Base-by-base conservation (phyloP, 202 grass and related monocot genomes). In the Digitaria exilis region DNA sequence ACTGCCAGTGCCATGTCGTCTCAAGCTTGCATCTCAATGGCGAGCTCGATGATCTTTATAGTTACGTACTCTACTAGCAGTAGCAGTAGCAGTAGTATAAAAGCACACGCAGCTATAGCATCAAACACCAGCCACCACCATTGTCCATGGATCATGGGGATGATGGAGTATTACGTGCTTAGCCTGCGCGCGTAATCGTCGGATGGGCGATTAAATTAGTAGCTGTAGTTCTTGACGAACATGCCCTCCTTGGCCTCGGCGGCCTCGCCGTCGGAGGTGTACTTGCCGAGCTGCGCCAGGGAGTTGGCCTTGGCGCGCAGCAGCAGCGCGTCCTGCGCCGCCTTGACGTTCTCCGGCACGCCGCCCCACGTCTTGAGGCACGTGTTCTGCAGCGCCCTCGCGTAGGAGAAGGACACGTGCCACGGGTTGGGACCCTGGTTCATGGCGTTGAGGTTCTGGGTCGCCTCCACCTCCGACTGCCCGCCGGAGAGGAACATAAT, bases 391-490 rank as follows among this genome's bases (percentile, higher is more conserved):
- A 95, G 90, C 5, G 93, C 93, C 29, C 93, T 45, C 1, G 93
- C 93, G 13, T 92, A 92, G 56, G 93, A 95, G 76, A 95, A 95
- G 2, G 93, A 90, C 12, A 92, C 90, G 21, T 90, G 93, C 93
- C 93, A 92, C 19, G 87, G 90, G 81, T 90, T 95, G 0, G 82
- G 0, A 0, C 71, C 44, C 83, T 95, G 93, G 92, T 97, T 97
- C 94, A 97, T 97, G 83, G 94, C 91, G 56, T 97, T 97, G 66
- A 97, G 89, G 77, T 94, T 94, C 68, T 83, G 49, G 4, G 94
- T 94, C 6, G 94, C 94, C 84, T 94, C 94, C 71, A 97, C 92
- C 73, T 97, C 92, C 2, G 94, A 97, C 79, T 97, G 94, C 0
- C 94, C 91, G 18, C 94, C 94, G 2, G 61, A 61, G 31, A 67